Percentiles rank a stretch among this genome's conserved stretches.
Conservation (phyloP, 2,329 filamentous ascomycete genomes). For the Fusarium sp. region DNA sequence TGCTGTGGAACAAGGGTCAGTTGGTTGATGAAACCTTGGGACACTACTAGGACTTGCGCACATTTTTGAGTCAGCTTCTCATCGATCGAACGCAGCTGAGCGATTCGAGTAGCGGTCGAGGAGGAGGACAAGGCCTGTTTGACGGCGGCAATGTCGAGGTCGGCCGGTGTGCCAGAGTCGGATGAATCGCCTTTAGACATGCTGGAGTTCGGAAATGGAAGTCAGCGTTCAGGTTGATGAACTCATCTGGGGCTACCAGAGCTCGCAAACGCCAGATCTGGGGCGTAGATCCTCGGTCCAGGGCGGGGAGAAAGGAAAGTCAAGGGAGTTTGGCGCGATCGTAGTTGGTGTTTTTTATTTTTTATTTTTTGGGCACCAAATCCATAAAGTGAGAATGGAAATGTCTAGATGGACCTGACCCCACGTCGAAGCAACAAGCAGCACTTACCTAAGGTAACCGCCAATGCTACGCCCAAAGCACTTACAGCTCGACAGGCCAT, state of each 20-base stretch:
- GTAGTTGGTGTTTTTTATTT: slow-evolving; percentile 34
- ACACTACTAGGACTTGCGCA: slow-evolving; percentile 52
- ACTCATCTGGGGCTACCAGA: slow-evolving; percentile 55
- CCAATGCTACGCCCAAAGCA: background rate
- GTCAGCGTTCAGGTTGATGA: slow-evolving; percentile 39
- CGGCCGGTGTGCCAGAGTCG: slow-evolving; percentile 59
- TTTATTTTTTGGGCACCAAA: slow-evolving; percentile 41
- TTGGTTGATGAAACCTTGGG: slow-evolving; percentile 17
- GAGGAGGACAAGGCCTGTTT: slow-evolving; percentile 70
- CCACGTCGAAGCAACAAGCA: slow-evolving; percentile 38
- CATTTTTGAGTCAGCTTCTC: slow-evolving; percentile 69
- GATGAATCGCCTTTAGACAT: slow-evolving; percentile 57
- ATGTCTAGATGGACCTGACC: slow-evolving; percentile 43
- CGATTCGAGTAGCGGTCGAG: slow-evolving; percentile 69
- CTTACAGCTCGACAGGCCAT: slow-evolving; percentile 17
- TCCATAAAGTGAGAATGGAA: slow-evolving; percentile 38
- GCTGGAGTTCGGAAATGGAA: slow-evolving; percentile 45
- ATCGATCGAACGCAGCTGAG: slow-evolving; percentile 67
- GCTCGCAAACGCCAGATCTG: slow-evolving; percentile 36
- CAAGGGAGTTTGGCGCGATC: slow-evolving; percentile 19
- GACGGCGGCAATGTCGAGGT: slow-evolving; percentile 64
- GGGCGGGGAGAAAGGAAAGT: slow-evolving; percentile 8
- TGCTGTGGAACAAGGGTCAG: slow-evolving; percentile 53
- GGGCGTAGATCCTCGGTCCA: slow-evolving; percentile 31
- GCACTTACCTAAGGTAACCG: slow-evolving; percentile 25